These are phyloP conservation scores for Austroboletus novae-zelandiae DNA, from an alignment of 1,284 basidiomycete species.

Conservation along the genomic window DNA sequence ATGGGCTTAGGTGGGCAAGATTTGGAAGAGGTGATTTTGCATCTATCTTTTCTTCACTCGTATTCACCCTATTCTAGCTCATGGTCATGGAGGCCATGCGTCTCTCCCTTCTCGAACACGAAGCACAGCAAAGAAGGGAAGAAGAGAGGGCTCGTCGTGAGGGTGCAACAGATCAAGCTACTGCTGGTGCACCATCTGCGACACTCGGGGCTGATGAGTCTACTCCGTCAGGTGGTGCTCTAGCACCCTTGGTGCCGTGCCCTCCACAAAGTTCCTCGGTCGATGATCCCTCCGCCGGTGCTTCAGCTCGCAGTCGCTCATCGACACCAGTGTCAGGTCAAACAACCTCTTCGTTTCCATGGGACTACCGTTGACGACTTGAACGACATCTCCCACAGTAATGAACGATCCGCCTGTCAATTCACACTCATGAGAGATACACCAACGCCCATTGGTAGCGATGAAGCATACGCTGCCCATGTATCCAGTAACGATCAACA, in stretches of 20 bases:
- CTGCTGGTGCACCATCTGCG: constrained; percentile 15
- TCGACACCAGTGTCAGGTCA: constrained; percentile 37
- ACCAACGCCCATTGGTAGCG: constrained; percentile 7
- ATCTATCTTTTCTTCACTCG: background rate
- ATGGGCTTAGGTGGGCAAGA: constrained; percentile 77
- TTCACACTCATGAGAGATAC: constrained; percentile 18
- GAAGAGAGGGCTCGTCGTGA: constrained; percentile 55
- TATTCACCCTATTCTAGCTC: constrained; percentile 50
- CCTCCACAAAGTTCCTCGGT: constrained; percentile 7
- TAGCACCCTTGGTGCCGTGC: constrained; percentile 1
- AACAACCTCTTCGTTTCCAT: constrained; percentile 32
- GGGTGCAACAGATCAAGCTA: constrained; percentile 34
- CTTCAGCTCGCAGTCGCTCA: constrained; percentile 20
- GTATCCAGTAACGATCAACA: constrained; percentile 12
- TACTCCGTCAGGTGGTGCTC: background rate
- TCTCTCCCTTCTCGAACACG: constrained; percentile 88
- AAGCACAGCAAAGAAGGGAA: constrained; percentile 72
- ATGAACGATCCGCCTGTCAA: constrained; percentile 21
- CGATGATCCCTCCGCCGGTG: constrained; percentile 11
- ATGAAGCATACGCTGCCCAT: constrained; percentile 7
- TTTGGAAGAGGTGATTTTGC: constrained; percentile 73
- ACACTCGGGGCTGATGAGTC: constrained; percentile 8
- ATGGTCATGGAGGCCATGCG: constrained; percentile 99
- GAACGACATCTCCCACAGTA: constrained; percentile 28
- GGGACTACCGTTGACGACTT: constrained; percentile 26